Evolutionary conservation across 495 filamentous ascomycete species (phyloP), one percentile per base, ranked within the genome.

Genomic region (Neurospora sp.): DNA sequence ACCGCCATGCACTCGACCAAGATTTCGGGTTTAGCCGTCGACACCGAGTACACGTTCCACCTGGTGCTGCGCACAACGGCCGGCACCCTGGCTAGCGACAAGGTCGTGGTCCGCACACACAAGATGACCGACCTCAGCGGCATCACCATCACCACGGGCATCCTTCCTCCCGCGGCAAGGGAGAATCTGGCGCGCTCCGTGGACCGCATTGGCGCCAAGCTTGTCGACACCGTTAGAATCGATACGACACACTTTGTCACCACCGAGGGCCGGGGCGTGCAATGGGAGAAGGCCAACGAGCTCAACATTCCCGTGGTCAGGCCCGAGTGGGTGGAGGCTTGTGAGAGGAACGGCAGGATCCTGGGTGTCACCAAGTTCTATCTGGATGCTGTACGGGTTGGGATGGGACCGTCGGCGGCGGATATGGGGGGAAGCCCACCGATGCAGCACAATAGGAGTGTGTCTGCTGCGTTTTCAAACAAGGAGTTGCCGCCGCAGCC

Each of bases 231-330:
- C 3, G 96, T 99, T 39, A 87, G 95, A 70, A 98, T 99, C 73
- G 96, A 99, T 77, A 99, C 96, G 4, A 99, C 96, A 18, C 96
- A 99, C 82, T 99, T 98, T 80, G 94, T 99, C 69, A 98, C 95
- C 75, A 95, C 92, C n/a, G 96, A 99, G 79, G 95, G 95, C 3
- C 85, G 94, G 20, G 96, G 96, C 9, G 86, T 91, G 65, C 85
- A 89, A 31, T 99, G 96, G 96, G 96, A 98, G 83, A 94, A 93
- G 81, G 96, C 96, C 16, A 90, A 93, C 45, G 95, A 98, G 83
- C 96, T 96, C 90, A 99, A 98, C 83, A 96, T 99, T 68, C 96
- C 96, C 8, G 93, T 98, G 12, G 96, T 99, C n/a, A 87, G 94
- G 73, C 96, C 96, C 22, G 96, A 98, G 81, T 99, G 96, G 96